A percentile compares a stretch with the other conserved stretches of the same genome.
phyloP scores from a whole-genome alignment of 345 rosid genomes.

The Pistacia atlantica region DNA sequence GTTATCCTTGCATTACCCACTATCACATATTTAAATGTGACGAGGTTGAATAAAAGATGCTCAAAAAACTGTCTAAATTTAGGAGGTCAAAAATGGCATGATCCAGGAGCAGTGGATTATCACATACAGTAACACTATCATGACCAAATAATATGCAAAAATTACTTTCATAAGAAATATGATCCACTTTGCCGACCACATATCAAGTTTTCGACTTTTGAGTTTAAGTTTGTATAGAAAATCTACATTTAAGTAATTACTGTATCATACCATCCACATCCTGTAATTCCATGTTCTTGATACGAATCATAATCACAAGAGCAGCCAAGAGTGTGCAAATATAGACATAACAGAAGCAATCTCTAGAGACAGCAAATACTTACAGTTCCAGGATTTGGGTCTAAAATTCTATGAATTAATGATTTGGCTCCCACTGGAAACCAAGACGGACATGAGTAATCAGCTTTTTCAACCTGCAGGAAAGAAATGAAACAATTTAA shows the following conservation, averaged over 20 bases:
- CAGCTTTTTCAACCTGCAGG: constrained; percentile 83
- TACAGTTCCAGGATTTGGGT: constrained; percentile 90
- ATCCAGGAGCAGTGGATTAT: not conserved
- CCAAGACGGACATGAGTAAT: constrained; percentile 85
- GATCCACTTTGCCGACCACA: not conserved
- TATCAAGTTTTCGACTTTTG: not conserved
- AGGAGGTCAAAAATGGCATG: not conserved
- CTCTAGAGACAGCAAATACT: constrained; percentile 29
- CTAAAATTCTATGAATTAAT: constrained; percentile 77
- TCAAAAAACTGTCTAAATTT: constrained; percentile 1
- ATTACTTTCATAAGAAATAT: not conserved
- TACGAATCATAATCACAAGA: not conserved
- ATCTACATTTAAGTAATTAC: not conserved
- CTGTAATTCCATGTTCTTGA: constrained; percentile 7
- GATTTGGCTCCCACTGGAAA: constrained; percentile 88
- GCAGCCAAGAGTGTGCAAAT: constrained; percentile 13
- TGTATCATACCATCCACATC: not conserved
- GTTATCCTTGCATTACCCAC: not conserved
- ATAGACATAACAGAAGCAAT: not conserved
- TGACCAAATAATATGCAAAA: not conserved
- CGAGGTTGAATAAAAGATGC: not conserved
- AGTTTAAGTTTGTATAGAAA: constrained; percentile 6
- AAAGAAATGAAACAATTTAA: constrained; percentile 1
- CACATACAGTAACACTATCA: not conserved
- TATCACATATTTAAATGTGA: not conserved